Conservation (phyloP, 768 basidiomycete species). For the Arthromyces matolae region DNA sequence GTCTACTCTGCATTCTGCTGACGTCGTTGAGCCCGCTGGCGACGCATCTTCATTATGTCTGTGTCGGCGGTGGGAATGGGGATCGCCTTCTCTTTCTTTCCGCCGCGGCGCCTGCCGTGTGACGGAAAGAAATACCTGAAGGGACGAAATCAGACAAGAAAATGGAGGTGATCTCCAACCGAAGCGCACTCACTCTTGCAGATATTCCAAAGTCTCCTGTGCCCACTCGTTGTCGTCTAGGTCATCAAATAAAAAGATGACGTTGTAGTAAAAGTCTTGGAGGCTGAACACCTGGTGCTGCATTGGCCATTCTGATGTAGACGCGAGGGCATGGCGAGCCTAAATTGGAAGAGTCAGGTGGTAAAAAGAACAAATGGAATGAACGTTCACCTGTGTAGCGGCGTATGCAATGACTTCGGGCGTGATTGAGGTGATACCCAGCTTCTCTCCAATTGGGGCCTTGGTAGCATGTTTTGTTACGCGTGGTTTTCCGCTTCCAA, state of each 20-base stretch:
- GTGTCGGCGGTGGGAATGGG: no score
- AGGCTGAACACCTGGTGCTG: neutral
- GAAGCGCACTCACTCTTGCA: neutral
- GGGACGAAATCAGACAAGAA: conserved; percentile 14
- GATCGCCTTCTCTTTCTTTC: no score
- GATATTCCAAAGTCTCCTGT: neutral
- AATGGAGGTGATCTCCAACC: conserved; percentile 2
- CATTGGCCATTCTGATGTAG: neutral
- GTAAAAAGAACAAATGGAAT: neutral
- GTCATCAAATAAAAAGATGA: neutral
- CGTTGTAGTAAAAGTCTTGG: neutral
- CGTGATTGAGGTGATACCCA: neutral
- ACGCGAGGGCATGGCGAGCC: neutral
- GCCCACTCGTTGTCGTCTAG: neutral
- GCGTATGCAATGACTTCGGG: neutral
- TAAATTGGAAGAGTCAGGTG: no score
- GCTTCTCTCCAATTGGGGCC: neutral
- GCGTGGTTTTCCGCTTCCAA: neutral
- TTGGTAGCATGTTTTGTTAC: neutral
- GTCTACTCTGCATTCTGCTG: no score
- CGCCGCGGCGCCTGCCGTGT: no score
- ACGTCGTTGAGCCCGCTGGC: no score
- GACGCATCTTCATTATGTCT: no score
- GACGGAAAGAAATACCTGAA: conserved; percentile 15
- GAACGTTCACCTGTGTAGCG: neutral